A percentile compares a stretch with the other conserved stretches of the same genome.
Conservation (phyloP, 495 filamentous ascomycete genomes). For the Neurospora intermedia region DNA sequence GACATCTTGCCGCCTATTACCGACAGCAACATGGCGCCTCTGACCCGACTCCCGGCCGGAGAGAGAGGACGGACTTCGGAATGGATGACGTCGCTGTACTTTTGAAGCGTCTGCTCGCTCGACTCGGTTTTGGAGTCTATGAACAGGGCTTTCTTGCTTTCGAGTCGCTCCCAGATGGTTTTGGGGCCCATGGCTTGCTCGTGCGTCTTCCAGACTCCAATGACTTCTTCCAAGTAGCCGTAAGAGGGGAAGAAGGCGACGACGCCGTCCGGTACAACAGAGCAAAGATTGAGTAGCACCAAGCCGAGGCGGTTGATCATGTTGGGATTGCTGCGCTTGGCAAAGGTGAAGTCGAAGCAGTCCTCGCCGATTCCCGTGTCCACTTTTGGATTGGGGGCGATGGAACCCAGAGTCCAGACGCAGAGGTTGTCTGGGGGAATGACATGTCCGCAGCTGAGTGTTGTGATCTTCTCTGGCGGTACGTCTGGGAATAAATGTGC, state of each 20-base stretch:
- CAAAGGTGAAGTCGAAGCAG: slow-evolving; percentile 80
- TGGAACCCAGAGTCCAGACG: slow-evolving; percentile 47
- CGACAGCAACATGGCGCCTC: slow-evolving; percentile 73
- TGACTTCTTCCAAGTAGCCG: slow-evolving; percentile 68
- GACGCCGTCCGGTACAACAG: slow-evolving; percentile 73
- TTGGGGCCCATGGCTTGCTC: slow-evolving; percentile 4
- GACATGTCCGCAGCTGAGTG: slow-evolving; percentile 89
- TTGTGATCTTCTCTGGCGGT: slow-evolving; percentile 50
- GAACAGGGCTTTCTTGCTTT: slow-evolving; percentile 54
- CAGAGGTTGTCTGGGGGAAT: slow-evolving; percentile 74
- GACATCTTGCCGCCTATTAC: slow-evolving; percentile 93
- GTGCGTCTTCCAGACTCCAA: slow-evolving; percentile 50
- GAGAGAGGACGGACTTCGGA: neutral
- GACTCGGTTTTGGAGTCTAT: slow-evolving; percentile 50
- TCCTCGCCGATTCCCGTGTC: slow-evolving; percentile 9
- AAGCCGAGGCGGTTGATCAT: slow-evolving; percentile 69
- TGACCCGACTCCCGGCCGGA: neutral
- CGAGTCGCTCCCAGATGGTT: slow-evolving; percentile 44
- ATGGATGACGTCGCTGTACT: slow-evolving; percentile 62
- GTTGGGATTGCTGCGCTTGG: slow-evolving; percentile 47
- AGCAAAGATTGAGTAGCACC: slow-evolving; percentile 58
- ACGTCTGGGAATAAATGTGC: slow-evolving; percentile 77
- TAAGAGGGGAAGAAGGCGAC: slow-evolving; percentile 98
- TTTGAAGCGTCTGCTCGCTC: slow-evolving; percentile 55
- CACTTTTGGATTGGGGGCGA: slow-evolving; percentile 21